Conservation (phyloP, 495 filamentous ascomycete species). For the Astrothelium macrocarpum region DNA sequence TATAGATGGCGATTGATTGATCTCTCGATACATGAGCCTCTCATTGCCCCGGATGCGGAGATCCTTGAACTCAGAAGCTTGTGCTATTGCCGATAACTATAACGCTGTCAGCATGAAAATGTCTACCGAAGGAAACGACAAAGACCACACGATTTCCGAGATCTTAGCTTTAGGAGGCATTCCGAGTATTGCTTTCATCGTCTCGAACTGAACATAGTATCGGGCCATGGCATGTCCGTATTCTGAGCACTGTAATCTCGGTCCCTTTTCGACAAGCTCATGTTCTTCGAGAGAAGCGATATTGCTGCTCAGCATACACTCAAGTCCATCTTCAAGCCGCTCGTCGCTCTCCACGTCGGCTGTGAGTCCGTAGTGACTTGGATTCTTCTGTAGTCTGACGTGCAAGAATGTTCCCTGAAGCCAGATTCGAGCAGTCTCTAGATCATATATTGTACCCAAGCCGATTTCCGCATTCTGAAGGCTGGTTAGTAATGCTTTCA, state of each 20-base stretch:
- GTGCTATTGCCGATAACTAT: slow-evolving; percentile 54
- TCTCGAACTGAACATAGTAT: slow-evolving; percentile 84
- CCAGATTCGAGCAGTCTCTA: slow-evolving; percentile 70
- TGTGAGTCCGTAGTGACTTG: slow-evolving; percentile 64
- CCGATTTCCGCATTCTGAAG: slow-evolving; percentile 76
- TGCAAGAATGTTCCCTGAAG: slow-evolving; percentile 79
- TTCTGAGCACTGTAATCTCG: slow-evolving; percentile 54
- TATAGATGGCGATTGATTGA: slow-evolving; percentile 66
- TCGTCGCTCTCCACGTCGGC: slow-evolving; percentile 40
- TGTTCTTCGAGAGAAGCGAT: slow-evolving; percentile 57
- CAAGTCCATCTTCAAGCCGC: slow-evolving; percentile 56
- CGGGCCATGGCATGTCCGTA: slow-evolving; percentile 87
- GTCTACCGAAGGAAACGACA: background rate
- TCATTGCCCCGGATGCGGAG: slow-evolving; percentile 66
- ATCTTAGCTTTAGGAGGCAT: slow-evolving; percentile 52
- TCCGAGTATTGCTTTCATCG: slow-evolving; percentile 67
- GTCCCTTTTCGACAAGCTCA: slow-evolving; percentile 42
- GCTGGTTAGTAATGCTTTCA: background rate
- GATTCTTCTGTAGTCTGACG: slow-evolving; percentile 72
- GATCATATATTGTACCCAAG: slow-evolving; percentile 63
- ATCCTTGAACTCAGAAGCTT: slow-evolving; percentile 71
- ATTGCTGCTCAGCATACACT: slow-evolving; percentile 72
- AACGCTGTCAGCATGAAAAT: background rate
- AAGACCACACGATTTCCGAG: slow-evolving; percentile 63
- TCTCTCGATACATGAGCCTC: slow-evolving; percentile 64